Evolutionary conservation across 768 basidiomycete genomes (phyloP).

Genomic region (Amanita thiersii): DNA sequence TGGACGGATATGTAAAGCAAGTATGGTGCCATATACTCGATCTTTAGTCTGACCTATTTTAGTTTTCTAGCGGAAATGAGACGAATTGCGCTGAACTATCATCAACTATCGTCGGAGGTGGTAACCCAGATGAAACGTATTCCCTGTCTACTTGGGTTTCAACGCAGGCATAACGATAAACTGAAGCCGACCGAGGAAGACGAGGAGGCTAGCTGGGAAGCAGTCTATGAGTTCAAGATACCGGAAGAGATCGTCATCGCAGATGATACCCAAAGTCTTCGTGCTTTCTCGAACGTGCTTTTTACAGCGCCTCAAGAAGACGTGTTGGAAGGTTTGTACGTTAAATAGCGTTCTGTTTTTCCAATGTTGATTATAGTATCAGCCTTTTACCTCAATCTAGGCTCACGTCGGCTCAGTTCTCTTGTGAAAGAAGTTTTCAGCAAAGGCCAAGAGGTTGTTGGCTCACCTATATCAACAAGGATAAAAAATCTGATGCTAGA

Average conservation of each 20-base stretch:
- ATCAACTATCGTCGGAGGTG: slow-evolving; percentile 44
- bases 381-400: slow-evolving; percentile 75
- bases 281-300: slow-evolving; percentile 69
- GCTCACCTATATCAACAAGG: slow-evolving; percentile 40
- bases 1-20: slow-evolving; percentile 64
- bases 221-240: slow-evolving; percentile 61
- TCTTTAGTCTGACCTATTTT: not conserved
- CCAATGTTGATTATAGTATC: slow-evolving; percentile 6
- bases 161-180: slow-evolving; percentile 36
- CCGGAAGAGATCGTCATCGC: slow-evolving; percentile 72
- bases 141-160: slow-evolving; percentile 68
- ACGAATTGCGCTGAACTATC: slow-evolving; percentile 74
- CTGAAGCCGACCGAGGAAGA: slow-evolving; percentile 28
- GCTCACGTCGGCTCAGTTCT: slow-evolving; percentile 63
- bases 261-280: slow-evolving; percentile 78
- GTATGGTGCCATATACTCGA: slow-evolving; percentile 12
- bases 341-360: not conserved
- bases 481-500: slow-evolving; percentile 65
- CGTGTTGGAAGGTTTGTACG: slow-evolving; percentile 62
- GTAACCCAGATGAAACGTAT: slow-evolving; percentile 58
- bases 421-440: slow-evolving; percentile 76
- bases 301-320: slow-evolving; percentile 87
- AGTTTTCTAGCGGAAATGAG: slow-evolving; percentile 81
- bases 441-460: slow-evolving; percentile 40
- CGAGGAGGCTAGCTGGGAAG: slow-evolving; percentile 72